These are phyloP conservation scores for Lipomyces orientalis DNA, from an alignment of 805 yeast species.

Conservation along the genomic window DNA sequence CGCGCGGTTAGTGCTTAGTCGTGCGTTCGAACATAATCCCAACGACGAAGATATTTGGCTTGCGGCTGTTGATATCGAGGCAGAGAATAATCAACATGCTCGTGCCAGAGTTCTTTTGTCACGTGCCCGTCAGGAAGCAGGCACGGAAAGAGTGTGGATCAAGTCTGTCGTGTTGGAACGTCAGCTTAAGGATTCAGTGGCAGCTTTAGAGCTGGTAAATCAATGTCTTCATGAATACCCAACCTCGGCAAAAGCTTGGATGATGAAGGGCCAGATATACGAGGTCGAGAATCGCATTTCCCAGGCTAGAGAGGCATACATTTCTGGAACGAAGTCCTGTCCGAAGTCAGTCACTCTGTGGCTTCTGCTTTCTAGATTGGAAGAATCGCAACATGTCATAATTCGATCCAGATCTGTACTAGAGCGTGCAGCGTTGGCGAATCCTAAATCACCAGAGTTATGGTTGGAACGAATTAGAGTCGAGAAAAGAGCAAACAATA, in stretches of 20 bases:
- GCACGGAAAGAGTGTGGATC: constrained; percentile 62
- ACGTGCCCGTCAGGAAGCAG: constrained; percentile 49
- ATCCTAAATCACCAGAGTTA: constrained; percentile 57
- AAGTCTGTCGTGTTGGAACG: constrained; percentile 63
- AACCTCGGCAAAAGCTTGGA: constrained; percentile 56
- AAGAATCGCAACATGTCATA: constrained; percentile 52
- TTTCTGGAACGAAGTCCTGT: constrained; percentile 56
- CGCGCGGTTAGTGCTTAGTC: constrained; percentile 60
- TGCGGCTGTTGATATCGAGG: constrained; percentile 72
- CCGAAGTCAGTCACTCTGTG: constrained; percentile 58
- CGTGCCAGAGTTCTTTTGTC: constrained; percentile 50
- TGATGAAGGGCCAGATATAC: constrained; percentile 68
- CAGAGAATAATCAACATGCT: constrained; percentile 48
- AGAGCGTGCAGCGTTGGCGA: constrained; percentile 66
- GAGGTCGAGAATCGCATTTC: constrained; percentile 44
- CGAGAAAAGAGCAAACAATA: constrained; percentile 59
- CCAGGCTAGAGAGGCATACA: constrained; percentile 56
- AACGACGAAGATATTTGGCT: constrained; percentile 65
- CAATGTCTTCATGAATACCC: constrained; percentile 59
- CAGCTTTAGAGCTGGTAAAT: constrained; percentile 52
- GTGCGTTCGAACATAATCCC: constrained; percentile 55
- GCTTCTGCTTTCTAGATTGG: constrained; percentile 57
- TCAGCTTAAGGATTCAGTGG: constrained; percentile 45
- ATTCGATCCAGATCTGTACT: constrained; percentile 73
- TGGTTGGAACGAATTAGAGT: constrained; percentile 64